Evolutionary conservation across 169 alveolate species (phyloP), one percentile per base, ranked within the genome.

Genomic region (Eimeria tenella): DNA sequence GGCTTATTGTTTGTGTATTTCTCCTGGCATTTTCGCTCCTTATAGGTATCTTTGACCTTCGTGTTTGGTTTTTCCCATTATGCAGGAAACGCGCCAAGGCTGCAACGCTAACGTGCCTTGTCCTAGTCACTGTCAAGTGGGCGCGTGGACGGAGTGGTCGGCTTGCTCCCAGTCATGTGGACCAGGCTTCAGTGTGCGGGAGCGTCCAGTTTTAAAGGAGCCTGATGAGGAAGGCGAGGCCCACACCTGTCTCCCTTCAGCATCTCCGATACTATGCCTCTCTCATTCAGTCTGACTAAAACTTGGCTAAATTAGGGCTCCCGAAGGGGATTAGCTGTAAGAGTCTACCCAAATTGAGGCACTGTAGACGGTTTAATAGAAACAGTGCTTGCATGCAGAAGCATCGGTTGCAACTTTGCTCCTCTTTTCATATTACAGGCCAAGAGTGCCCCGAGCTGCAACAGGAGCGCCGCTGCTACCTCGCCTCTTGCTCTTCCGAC

Each of bases 71-170:
- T 68, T 90, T 73, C 94, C 96, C 83, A 11, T 70, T 90, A 13
- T 58, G 94, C 70, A 88, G 93, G 95, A 93, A 70, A 63, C 83
- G 77, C 49, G 93, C 56, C 50, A 83, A 50, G 94, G 95, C 94
- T 95, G 97, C 86, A 95, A 95, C 42, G 90, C 95, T 0, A 94
- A 71, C 95, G 95, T 92, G 70, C 90, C 88, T 5, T 96, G 96
- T 56, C 95, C 83, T 52, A 79, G 63, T 17, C 92, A 93, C 79
- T 95, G 97, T 70, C 91, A 86, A 25, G 96, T 94, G 52, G 93
- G 96, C 52, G 95, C 82, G 23, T 96, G 97, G 97, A 94, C 95
- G 5, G 93, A 65, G 68, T 96, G 97, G 97, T 70, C 92, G 6
- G 83, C 73, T 21, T 89, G 96, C 84, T 81, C 94, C 1, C 65